phyloP scores from a whole-genome alignment of 257 asterid species.

The Solanum pennellii region DNA sequence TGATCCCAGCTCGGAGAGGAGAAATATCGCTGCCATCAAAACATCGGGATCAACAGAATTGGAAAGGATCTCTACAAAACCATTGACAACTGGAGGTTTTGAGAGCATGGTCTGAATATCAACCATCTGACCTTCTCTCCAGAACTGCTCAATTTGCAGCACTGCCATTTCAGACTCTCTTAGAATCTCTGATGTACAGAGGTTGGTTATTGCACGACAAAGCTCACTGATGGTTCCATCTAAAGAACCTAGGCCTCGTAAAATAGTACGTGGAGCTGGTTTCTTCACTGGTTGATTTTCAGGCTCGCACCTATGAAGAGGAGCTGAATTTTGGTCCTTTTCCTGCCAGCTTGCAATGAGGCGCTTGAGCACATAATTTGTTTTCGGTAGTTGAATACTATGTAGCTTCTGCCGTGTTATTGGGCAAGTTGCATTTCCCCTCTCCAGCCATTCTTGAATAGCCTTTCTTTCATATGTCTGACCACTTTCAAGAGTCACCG shows the following conservation, averaged over 20 bases:
- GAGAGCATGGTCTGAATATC: constrained; percentile 35
- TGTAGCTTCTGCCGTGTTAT: constrained; percentile 67
- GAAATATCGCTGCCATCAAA: constrained; percentile 35
- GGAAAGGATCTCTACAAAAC: constrained; percentile 61
- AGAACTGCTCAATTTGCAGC: constrained; percentile 34
- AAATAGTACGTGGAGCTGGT: constrained; percentile 38
- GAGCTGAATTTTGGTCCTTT: constrained; percentile 11
- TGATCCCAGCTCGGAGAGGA: constrained; percentile 51
- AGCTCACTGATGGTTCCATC: constrained; percentile 44
- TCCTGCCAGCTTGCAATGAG: constrained; percentile 78
- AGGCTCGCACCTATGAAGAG: neutral
- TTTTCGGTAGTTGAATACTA: constrained; percentile 45
- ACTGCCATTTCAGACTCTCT: constrained; percentile 57
- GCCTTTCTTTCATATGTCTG: constrained; percentile 75
- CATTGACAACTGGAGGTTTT: constrained; percentile 56
- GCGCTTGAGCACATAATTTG: constrained; percentile 74
- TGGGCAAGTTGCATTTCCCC: constrained; percentile 69
- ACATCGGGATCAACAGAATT: constrained; percentile 48
- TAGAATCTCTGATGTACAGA: constrained; percentile 61
- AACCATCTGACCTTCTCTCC: constrained; percentile 21
- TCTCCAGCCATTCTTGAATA: constrained; percentile 73
- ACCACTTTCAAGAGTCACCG: constrained; percentile 81
- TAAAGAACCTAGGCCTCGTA: constrained; percentile 33
- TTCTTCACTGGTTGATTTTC: constrained; percentile 4
- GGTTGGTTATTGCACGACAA: constrained; percentile 33